These are phyloP conservation scores for Penicillium waksmanii DNA, from an alignment of 495 filamentous ascomycete species.

Conservation along the genomic window DNA sequence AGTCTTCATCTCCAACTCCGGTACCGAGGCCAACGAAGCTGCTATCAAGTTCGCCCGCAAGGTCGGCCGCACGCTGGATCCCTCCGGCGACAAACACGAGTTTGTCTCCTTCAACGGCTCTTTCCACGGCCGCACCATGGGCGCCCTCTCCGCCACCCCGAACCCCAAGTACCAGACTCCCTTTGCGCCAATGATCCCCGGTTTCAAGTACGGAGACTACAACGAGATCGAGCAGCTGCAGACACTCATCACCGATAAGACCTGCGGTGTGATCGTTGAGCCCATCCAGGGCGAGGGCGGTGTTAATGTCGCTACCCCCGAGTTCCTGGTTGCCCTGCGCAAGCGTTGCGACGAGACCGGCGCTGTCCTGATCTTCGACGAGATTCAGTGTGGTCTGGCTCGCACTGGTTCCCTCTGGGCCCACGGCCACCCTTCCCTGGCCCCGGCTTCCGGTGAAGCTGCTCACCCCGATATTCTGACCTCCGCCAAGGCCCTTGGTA, in stretches of 20 bases:
- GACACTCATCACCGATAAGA: slow-evolving; percentile 75
- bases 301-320: slow-evolving; percentile 77
- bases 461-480: slow-evolving; percentile 95
- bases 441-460: slow-evolving; percentile 49
- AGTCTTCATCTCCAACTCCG: slow-evolving; percentile 94
- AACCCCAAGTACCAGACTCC: slow-evolving; percentile 98
- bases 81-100: slow-evolving; percentile 75
- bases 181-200: slow-evolving; percentile 93
- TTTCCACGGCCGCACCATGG: slow-evolving; percentile 98
- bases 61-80: slow-evolving; percentile 72
- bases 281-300: slow-evolving; percentile 98
- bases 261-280: slow-evolving; percentile 95
- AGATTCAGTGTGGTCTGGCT: slow-evolving; percentile 92
- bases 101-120: slow-evolving; percentile 86
- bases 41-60: slow-evolving; percentile 97
- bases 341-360: slow-evolving; percentile 83
- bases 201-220: slow-evolving; percentile 83
- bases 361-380: slow-evolving; percentile 89
- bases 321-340: slow-evolving; percentile 78
- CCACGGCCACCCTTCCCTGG: slow-evolving; percentile 66
- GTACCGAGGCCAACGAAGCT: slow-evolving; percentile 94
- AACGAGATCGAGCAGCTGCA: slow-evolving; percentile 76
- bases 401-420: slow-evolving; percentile 92
- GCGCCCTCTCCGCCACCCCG: slow-evolving; percentile 87
- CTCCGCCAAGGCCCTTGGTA: slow-evolving; percentile 92